Conservation (phyloP, 1,284 basidiomycete species). For the Taiwanofungus camphoratus region DNA sequence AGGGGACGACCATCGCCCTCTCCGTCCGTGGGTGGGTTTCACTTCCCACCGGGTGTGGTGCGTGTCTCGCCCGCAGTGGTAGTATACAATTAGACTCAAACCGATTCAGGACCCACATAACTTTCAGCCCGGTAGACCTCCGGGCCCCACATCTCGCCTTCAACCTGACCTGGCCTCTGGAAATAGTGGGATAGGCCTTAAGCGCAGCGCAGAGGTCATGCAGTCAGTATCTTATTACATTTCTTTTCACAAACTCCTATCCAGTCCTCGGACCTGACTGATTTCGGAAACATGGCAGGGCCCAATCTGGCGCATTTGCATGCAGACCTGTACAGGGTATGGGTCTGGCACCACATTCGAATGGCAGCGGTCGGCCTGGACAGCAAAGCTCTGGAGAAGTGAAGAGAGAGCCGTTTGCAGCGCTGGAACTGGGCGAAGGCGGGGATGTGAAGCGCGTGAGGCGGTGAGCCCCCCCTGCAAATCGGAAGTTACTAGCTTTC, state of each 20-base stretch:
- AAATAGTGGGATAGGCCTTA: conserved; percentile 22
- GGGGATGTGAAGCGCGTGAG: conserved; percentile 45
- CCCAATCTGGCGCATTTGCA: conserved; percentile 8
- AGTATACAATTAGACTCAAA: not conserved
- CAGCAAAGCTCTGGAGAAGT: conserved; percentile 7
- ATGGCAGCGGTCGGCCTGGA: conserved; percentile 1
- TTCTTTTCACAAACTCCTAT: conserved; percentile 1
- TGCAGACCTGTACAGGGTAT: conserved; percentile 34
- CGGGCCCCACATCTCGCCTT: not conserved
- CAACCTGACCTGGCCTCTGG: not conserved
- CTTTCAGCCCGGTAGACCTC: not conserved
- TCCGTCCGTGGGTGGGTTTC: conserved; percentile 47
- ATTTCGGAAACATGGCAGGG: conserved; percentile 7
- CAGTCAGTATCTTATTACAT: conserved; percentile 26
- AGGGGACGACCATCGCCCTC: conserved; percentile 24
- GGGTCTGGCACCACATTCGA: conserved; percentile 33
- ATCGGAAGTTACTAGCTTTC: too few species aligned
- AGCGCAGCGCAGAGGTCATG: conserved; percentile 36
- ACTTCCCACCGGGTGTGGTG: conserved; percentile 45
- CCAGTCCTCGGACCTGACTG: not conserved
- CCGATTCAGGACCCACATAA: conserved; percentile 6
- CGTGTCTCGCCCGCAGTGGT: conserved; percentile 4
- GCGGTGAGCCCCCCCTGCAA: too few species aligned
- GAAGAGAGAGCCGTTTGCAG: conserved; percentile 32
- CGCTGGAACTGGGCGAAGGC: conserved; percentile 36